Percentiles rank a stretch among this genome's conserved stretches.
Conservation (phyloP, 495 filamentous ascomycete genomes). For the Xylaria castorea region DNA sequence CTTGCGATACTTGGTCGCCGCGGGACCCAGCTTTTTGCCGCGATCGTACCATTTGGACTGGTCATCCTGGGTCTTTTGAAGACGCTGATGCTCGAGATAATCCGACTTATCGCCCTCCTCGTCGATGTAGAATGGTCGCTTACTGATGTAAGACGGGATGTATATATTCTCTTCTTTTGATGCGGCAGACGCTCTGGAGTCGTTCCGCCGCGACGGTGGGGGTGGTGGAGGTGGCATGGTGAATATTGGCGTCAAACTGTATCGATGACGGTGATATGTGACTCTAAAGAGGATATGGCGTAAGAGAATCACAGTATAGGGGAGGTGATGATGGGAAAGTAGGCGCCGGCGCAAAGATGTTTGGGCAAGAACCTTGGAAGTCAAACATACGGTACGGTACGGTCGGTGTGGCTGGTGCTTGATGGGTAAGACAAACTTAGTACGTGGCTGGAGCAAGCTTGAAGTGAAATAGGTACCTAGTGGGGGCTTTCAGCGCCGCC, state of each 20-base stretch:
- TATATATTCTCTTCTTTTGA: slow-evolving; percentile 94
- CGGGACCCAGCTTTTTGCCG: slow-evolving; percentile 77
- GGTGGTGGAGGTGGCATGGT: slow-evolving; percentile 44
- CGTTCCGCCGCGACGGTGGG: slow-evolving; percentile 42
- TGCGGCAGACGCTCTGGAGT: slow-evolving; percentile 55
- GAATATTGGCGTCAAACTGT: not conserved
- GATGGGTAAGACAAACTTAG: not conserved
- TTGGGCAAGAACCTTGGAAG: slow-evolving; percentile 16
- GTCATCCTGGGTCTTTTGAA: slow-evolving; percentile 72
- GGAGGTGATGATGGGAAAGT: not conserved
- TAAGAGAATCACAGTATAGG: not conserved
- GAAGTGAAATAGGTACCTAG: not conserved
- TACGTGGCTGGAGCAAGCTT: slow-evolving; percentile 8
- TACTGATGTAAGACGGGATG: slow-evolving; percentile 97
- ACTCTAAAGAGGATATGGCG: not conserved
- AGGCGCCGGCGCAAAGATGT: not conserved
- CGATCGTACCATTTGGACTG: slow-evolving; percentile 90
- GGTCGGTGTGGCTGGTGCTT: slow-evolving; percentile 17
- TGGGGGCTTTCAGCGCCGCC: not conserved
- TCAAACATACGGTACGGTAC: not conserved
- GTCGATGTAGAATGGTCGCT: slow-evolving; percentile 95
- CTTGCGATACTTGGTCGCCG: slow-evolving; percentile 95
- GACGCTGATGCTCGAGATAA: slow-evolving; percentile 96
- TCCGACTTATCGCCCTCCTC: slow-evolving; percentile 79
- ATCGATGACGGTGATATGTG: not conserved